A percentile compares a stretch with the other conserved stretches of the same genome.
Evolutionary conservation across 2,329 filamentous ascomycete species (phyloP).

Genomic region (Aurifilum marmelostoma): DNA sequence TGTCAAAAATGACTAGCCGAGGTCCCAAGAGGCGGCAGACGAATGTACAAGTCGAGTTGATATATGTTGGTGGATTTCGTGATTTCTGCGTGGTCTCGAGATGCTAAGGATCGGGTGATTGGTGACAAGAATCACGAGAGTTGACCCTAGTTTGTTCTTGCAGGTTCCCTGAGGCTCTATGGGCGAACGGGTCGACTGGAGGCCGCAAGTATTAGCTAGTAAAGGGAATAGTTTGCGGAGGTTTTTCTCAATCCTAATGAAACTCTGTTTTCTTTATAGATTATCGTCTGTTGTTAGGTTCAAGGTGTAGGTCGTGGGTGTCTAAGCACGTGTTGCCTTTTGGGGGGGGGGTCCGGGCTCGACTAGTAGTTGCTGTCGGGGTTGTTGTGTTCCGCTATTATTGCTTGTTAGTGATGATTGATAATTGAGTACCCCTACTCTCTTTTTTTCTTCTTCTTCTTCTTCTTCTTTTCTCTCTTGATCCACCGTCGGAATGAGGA

Average conservation of each 20-base stretch:
- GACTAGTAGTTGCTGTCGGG: background rate
- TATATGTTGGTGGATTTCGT: slow-evolving; percentile 26
- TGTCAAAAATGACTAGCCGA: slow-evolving; percentile 17
- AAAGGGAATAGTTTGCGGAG: too few species aligned
- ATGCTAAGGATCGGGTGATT: slow-evolving; percentile 22
- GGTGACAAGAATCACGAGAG: slow-evolving; percentile 20
- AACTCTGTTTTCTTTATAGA: background rate
- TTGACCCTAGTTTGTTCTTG: slow-evolving; percentile 12
- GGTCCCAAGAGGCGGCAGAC: background rate
- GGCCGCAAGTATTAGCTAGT: slow-evolving; percentile 1
- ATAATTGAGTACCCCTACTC: background rate
- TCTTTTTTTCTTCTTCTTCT: too few species aligned
- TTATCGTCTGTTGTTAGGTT: background rate
- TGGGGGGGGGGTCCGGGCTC: too few species aligned
- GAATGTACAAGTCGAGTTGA: slow-evolving; percentile 20
- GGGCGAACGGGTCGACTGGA: slow-evolving; percentile 11
- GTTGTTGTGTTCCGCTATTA: background rate
- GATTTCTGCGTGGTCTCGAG: slow-evolving; percentile 14
- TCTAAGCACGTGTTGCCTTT: too few species aligned
- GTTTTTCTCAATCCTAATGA: too few species aligned
- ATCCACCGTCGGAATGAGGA: background rate
- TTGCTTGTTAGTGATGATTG: background rate
- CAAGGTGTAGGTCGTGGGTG: too few species aligned
- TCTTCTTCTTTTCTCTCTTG: too few species aligned
- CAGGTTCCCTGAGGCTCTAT: slow-evolving; percentile 1